A percentile compares a stretch with the other conserved stretches of the same genome.
These are phyloP conservation scores for Solanum tarijense DNA, from an alignment of 257 asterid species.

Conservation along the genomic window DNA sequence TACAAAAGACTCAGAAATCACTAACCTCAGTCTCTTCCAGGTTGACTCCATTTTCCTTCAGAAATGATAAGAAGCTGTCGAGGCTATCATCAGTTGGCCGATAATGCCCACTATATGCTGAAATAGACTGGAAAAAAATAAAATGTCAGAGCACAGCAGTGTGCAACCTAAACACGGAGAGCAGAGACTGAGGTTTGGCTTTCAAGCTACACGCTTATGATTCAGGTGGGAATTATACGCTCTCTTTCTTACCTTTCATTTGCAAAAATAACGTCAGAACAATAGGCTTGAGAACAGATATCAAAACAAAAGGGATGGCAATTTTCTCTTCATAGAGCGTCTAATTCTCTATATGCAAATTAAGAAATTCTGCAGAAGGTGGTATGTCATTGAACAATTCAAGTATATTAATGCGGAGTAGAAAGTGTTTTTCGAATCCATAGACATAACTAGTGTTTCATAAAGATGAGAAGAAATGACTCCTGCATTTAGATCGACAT, in stretches of 20 bases:
- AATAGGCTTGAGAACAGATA: neutral
- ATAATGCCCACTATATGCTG: slow-evolving; percentile 97
- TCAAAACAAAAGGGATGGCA: neutral
- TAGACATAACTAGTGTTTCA: neutral
- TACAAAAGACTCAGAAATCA: neutral
- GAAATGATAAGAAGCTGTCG: slow-evolving; percentile 45
- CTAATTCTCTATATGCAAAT: neutral
- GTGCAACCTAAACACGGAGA: neutral
- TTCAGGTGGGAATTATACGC: neutral
- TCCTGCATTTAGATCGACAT: neutral
- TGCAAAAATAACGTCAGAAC: neutral
- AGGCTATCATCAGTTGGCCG: slow-evolving; percentile 83
- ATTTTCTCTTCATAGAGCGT: neutral
- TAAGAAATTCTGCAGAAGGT: neutral
- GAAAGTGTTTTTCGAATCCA: neutral
- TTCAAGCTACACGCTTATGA: neutral
- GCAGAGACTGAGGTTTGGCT: neutral
- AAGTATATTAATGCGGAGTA: neutral
- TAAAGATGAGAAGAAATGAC: neutral
- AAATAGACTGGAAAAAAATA: slow-evolving; percentile 47
- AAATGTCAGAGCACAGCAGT: neutral
- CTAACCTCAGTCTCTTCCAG: slow-evolving; percentile 62
- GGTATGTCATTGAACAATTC: neutral
- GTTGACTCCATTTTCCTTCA: slow-evolving; percentile 69
- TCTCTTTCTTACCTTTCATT: too few species aligned